Conservation (phyloP, 2,329 filamentous ascomycete genomes). For the Botrytis elliptica region DNA sequence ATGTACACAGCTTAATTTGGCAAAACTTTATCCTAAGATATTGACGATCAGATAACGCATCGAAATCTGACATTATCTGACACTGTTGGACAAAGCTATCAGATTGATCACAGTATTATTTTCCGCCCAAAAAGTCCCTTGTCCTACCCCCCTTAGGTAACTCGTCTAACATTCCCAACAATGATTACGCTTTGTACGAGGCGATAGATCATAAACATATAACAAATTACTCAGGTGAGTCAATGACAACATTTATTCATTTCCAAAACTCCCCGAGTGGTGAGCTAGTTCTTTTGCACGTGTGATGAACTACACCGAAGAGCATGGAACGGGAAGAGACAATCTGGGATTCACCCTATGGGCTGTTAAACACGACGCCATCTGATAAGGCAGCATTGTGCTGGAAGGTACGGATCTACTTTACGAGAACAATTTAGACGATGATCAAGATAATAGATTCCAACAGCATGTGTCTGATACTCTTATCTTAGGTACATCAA, state of each 20-base stretch:
- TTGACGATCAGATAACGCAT: slow-evolving; percentile 5
- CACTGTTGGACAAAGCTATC: neutral
- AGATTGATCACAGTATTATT: neutral
- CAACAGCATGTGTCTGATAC: neutral
- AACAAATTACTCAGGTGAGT: slow-evolving; percentile 18
- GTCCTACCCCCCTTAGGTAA: slow-evolving; percentile 16
- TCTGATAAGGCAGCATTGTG: neutral
- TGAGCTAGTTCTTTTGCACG: slow-evolving; percentile 1
- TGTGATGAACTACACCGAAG: neutral
- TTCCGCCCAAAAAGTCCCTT: neutral
- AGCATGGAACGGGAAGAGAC: neutral
- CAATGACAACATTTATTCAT: neutral
- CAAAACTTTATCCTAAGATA: neutral
- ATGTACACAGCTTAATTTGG: neutral
- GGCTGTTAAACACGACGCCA: neutral
- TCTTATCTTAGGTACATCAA: neutral
- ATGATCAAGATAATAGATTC: neutral
- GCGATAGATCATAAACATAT: slow-evolving; percentile 1
- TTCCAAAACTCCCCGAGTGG: neutral
- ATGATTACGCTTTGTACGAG: slow-evolving; percentile 5
- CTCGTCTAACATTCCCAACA: neutral
- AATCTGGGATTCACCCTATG: neutral
- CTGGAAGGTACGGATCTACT: neutral
- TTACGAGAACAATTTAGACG: neutral
- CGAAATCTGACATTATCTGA: slow-evolving; percentile 10